These are phyloP conservation scores for Fusarium oxysporum DNA, from an alignment of 2,329 filamentous ascomycete genomes.

Conservation along the genomic window DNA sequence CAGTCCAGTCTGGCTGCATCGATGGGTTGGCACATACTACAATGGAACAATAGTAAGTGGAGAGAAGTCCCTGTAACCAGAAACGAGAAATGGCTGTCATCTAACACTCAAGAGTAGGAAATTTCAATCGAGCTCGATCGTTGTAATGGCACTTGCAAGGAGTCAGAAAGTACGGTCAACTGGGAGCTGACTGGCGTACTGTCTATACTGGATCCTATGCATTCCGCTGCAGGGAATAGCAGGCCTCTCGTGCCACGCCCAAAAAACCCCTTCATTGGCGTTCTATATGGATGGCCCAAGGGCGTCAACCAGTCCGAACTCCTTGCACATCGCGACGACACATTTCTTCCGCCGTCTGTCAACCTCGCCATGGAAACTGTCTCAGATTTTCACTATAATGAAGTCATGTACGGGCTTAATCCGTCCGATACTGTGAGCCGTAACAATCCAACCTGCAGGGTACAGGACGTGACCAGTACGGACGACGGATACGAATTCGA, in stretches of 20 bases:
- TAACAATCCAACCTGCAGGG: neutral
- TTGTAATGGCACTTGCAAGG: neutral
- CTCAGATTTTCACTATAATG: neutral
- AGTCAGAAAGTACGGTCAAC: neutral
- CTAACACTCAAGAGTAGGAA: neutral
- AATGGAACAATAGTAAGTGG: neutral
- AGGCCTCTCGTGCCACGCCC: neutral
- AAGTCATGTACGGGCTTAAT: neutral
- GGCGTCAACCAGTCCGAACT: neutral
- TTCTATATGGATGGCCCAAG: neutral
- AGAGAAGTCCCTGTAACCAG: neutral
- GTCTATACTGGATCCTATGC: neutral
- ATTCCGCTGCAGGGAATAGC: neutral
- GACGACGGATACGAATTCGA: constrained; percentile 1
- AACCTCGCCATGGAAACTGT: neutral
- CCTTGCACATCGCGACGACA: neutral
- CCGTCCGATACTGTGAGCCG: neutral
- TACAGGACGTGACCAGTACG: neutral
- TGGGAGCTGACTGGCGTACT: neutral
- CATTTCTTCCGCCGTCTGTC: neutral
- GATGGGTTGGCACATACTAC: neutral
- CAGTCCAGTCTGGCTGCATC: neutral
- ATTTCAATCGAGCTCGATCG: neutral
- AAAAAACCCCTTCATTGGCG: neutral
- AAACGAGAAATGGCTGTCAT: neutral